These are phyloP conservation scores for Pelargonium cotyledonis DNA, from an alignment of 441 rosid genomes.

Conservation along the genomic window DNA sequence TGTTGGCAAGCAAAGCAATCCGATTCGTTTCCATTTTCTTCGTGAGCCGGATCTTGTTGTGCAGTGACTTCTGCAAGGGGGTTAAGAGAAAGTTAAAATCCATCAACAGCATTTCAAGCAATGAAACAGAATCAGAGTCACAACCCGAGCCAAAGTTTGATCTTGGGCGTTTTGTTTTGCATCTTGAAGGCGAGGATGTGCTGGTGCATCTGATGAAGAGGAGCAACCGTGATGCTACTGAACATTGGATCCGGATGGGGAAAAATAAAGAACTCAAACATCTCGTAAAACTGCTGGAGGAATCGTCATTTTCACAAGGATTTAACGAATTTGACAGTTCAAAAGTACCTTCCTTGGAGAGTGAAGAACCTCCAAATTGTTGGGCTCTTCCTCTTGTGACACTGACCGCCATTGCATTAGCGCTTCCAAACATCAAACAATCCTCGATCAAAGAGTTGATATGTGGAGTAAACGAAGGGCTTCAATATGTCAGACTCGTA, in stretches of 20 bases:
- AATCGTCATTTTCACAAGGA: slow-evolving; percentile 35
- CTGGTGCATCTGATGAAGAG: slow-evolving; percentile 52
- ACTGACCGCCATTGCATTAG: slow-evolving; percentile 53
- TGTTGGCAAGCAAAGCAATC: slow-evolving; percentile 56
- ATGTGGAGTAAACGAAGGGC: slow-evolving; percentile 49
- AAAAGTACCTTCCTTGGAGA: slow-evolving; percentile 37
- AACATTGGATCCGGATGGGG: slow-evolving; percentile 50
- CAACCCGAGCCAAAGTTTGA: slow-evolving; percentile 33
- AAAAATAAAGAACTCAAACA: slow-evolving; percentile 49
- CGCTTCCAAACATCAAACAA: slow-evolving; percentile 43
- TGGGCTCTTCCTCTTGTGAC: slow-evolving; percentile 85
- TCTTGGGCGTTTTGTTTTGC: slow-evolving; percentile 56
- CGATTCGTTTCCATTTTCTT: slow-evolving; percentile 45
- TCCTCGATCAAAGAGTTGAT: slow-evolving; percentile 32
- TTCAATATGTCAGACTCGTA: slow-evolving; percentile 42
- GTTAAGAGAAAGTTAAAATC: slow-evolving; percentile 22
- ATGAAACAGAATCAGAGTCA: slow-evolving; percentile 27
- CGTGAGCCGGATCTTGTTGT: slow-evolving; percentile 32
- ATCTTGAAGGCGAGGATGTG: slow-evolving; percentile 77
- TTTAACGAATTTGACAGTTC: slow-evolving; percentile 57
- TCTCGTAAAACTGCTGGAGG: slow-evolving; percentile 51
- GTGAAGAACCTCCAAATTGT: slow-evolving; percentile 53
- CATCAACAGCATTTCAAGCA: slow-evolving; percentile 19
- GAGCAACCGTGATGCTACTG: slow-evolving; percentile 50
- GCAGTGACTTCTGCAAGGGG: slow-evolving; percentile 25